Base-by-base conservation (phyloP, 805 yeast genomes). In the Saccharomycopsis sp. region DNA sequence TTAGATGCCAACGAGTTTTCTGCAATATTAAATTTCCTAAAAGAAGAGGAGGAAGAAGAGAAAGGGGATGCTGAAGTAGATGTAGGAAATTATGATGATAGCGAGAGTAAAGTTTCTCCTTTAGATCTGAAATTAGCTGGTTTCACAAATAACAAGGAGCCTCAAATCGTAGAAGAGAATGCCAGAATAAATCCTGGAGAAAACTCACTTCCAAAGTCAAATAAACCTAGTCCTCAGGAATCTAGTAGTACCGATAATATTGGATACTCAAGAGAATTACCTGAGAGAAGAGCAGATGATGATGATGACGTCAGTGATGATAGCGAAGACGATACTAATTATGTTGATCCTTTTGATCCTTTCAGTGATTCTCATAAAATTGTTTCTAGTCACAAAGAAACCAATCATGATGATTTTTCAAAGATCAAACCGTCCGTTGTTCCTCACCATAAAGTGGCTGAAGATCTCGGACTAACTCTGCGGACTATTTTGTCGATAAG, bases 1-100 rank as follows among this genome's bases (percentile, higher is more conserved):
- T 41, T 61, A 19, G 63, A 61, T 41, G 60, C 49, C 22, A 56
- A 52, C 29, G 63, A 61, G 47, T 61, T 53, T 42, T 56, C 60
- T 29, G 63, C 62, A 3, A 61, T 61, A 53, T 55, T 61, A 20
- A 54, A 56, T 41, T 61, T 57, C 25, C 56, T 58, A 35, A 47
- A 29, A 17, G 29, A 19, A 24, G 58, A 59, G 42, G 58, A 59
- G 22, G 9, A 19, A 2, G 47, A 52, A n/a, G 54, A 51, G 38
- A 49, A 19, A 15, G 22, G 12, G 17, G 54, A 51, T 20, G 53
- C 25, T 22, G 47, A 52, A 2, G 34, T 49, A 2, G 29, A 47
- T n/a, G 20, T 24, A 55, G 54, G 50, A 14, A 56, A 55, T 9
- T 5, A 49, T 23, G 3, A 55, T 12, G 54, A 55, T 14, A 19